Evolutionary conservation across 805 yeast species (phyloP).

Genomic region (Wickerhamomyces kurtzmanii): DNA sequence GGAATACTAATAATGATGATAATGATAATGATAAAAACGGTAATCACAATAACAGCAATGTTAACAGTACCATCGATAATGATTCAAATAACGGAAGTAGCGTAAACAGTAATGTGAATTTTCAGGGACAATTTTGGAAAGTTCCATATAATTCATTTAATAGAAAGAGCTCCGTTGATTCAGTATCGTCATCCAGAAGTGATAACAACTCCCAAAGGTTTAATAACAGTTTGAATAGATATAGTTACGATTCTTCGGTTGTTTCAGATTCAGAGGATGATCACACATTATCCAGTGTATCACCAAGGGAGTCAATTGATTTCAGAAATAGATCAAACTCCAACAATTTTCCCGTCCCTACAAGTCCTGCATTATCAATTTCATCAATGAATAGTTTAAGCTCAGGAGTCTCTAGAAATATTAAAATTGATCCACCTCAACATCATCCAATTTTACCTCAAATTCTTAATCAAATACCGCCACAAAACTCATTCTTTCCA

Average conservation of each 20-base stretch:
- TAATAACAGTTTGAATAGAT: constrained; percentile 3
- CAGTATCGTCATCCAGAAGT: constrained; percentile 11
- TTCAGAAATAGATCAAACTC: constrained; percentile 9
- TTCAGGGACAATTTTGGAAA: constrained; percentile 18
- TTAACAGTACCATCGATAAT: constrained; percentile 25
- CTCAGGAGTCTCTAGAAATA: constrained; percentile 7
- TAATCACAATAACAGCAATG: constrained; percentile 9
- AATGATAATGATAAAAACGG: constrained; percentile 1
- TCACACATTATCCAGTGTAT: constrained; percentile 4
- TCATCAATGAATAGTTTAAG: constrained; percentile 11
- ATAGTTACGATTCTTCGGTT: constrained; percentile 13
- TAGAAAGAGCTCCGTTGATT: constrained; percentile 17
- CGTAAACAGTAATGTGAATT: constrained; percentile 15
- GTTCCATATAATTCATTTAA: constrained; percentile 17
- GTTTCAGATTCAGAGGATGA: constrained; percentile 18
- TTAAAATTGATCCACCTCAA: constrained; percentile 1
- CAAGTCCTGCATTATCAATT: constrained; percentile 13
- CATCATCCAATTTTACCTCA: background rate
- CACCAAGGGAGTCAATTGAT: constrained; percentile 14
- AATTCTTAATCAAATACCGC: too few species aligned
- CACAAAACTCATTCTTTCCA: too few species aligned
- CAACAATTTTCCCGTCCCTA: constrained; percentile 3
- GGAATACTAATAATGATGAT: background rate
- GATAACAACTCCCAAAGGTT: constrained; percentile 2
- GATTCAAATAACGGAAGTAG: constrained; percentile 25